phyloP scores from a whole-genome alignment of 805 yeast species.

The Candida incommunis region DNA sequence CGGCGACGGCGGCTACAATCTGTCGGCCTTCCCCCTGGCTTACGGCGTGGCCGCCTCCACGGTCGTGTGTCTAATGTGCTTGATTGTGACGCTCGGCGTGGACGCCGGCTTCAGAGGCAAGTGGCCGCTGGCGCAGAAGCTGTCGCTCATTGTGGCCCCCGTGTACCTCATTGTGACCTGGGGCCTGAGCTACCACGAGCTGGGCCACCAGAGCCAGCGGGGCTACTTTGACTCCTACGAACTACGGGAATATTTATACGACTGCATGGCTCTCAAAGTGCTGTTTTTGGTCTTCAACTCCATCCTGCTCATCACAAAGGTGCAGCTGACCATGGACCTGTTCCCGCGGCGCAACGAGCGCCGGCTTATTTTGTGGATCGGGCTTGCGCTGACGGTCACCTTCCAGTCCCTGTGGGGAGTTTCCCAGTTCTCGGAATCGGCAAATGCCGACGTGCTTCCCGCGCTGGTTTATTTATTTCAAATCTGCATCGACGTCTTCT shows the following conservation, averaged over 20 bases:
- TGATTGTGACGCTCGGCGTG: slow-evolving; percentile 40
- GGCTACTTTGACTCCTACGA: slow-evolving; percentile 28
- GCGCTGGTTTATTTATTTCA: slow-evolving; percentile 63
- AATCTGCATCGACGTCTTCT: slow-evolving; percentile 56
- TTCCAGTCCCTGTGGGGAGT: slow-evolving; percentile 62
- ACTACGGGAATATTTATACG: slow-evolving; percentile 31
- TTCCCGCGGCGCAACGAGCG: slow-evolving; percentile 58
- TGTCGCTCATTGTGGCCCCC: slow-evolving; percentile 39
- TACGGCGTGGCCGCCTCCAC: slow-evolving; percentile 51
- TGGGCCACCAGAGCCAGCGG: slow-evolving; percentile 33
- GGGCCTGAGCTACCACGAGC: slow-evolving; percentile 30
- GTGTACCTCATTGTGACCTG: slow-evolving; percentile 39
- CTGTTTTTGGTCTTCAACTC: slow-evolving; percentile 37
- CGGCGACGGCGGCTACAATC: slow-evolving; percentile 3
- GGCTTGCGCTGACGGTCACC: slow-evolving; percentile 35
- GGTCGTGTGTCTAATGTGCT: slow-evolving; percentile 43
- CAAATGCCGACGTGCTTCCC: slow-evolving; percentile 31
- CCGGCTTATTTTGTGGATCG: slow-evolving; percentile 44
- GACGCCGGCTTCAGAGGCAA: slow-evolving; percentile 30
- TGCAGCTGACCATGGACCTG: slow-evolving; percentile 53
- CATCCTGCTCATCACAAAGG: slow-evolving; percentile 51
- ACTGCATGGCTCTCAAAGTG: slow-evolving; percentile 32
- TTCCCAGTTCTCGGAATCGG: slow-evolving; percentile 29
- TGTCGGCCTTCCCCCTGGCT: slow-evolving; percentile 38
- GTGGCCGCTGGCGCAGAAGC: slow-evolving; percentile 30